Conservation (phyloP, 2,329 filamentous ascomycete genomes). For the Alternaria angustiovoidea region DNA sequence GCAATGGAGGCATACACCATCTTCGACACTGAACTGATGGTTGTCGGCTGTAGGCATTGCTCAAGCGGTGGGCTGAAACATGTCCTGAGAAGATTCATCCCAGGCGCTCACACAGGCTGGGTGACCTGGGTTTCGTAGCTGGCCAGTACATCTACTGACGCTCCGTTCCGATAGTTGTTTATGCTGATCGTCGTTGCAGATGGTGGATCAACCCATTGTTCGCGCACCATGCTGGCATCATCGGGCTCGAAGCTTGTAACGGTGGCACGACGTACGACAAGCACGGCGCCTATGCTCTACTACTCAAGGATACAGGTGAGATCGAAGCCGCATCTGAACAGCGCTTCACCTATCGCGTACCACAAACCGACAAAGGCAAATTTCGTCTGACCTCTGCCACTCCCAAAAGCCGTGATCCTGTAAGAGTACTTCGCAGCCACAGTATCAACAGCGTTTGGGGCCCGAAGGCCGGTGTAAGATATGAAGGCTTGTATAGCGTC, state of each 20-base stretch:
- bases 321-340: constrained; percentile 44
- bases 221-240: constrained; percentile 58
- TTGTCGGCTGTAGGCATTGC: constrained; percentile 34
- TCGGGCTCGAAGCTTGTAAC: constrained; percentile 52
- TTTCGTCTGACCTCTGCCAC: constrained; percentile 56
- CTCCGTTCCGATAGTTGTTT: background rate
- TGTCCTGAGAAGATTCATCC: constrained; percentile 43
- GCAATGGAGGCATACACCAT: constrained; percentile 3
- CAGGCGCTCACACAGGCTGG: constrained; percentile 46
- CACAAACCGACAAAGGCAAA: constrained; percentile 51
- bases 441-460: constrained; percentile 55
- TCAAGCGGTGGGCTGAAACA: constrained; percentile 43
- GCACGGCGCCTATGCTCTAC: constrained; percentile 56
- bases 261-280: constrained; percentile 55
- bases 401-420: constrained; percentile 50
- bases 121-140: constrained; percentile 56
- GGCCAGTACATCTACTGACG: constrained; percentile 51
- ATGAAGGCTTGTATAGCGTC: constrained; percentile 55
- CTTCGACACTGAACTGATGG: constrained; percentile 3
- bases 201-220: constrained; percentile 62
- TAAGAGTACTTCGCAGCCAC: constrained; percentile 57
- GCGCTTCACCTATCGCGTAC: constrained; percentile 54
- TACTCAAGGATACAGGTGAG: constrained; percentile 54
- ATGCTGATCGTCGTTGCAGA: constrained; percentile 40
- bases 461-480: constrained; percentile 57